Base-by-base conservation (phyloP, 2,329 filamentous ascomycete genomes). In the Nigrograna mackinnonii region DNA sequence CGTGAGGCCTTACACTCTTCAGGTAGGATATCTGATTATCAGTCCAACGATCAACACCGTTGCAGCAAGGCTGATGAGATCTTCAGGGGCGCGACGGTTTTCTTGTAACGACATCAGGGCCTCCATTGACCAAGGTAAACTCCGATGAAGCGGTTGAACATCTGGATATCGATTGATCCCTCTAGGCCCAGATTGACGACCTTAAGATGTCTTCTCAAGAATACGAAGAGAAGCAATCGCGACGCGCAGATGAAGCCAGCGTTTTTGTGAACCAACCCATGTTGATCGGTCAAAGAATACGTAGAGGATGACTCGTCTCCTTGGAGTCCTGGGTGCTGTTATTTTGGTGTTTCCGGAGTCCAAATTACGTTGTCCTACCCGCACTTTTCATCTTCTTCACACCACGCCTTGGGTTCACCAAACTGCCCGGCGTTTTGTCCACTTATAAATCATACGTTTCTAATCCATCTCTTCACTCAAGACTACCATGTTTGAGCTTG, bases 181-280 rank as follows among this genome's bases (percentile, higher is more conserved):
- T 13, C 11, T 33, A 72, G 69, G 68, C 67, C 14, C 69, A 72
- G 60, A 71, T 72, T 47, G 60, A 71, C 19, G 69, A 72, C 43
- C 46, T 72, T 37, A 71, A 70, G 46, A 42, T 61, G 22, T 65
- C 67, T 1, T 72, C 69, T 4, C 56, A 49, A 31, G 66, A 69
- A 20, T 72, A 71, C 52, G 69, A 72, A 46, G 64, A 70, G 43
- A 67, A 67, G 44, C 67, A 70, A 47, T 69, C 69, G 6, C 64
- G 62, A 32, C 56, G 63, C 57, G 58, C 61, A 22, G 58, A 65
- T 38, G 62, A 62, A 47, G 49, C 54, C 11, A 58, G 59, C 24
- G 58, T 67, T 17, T 70, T 69, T 37, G 64, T 71, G 7, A 71
- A 72, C 39, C 58, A 65, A 42, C 69, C 69, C 11, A 57, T 72